Percentiles rank a stretch among this genome's conserved stretches.
phyloP scores from a whole-genome alignment of 257 asterid genomes.

The Thymus quinquecostatus region DNA sequence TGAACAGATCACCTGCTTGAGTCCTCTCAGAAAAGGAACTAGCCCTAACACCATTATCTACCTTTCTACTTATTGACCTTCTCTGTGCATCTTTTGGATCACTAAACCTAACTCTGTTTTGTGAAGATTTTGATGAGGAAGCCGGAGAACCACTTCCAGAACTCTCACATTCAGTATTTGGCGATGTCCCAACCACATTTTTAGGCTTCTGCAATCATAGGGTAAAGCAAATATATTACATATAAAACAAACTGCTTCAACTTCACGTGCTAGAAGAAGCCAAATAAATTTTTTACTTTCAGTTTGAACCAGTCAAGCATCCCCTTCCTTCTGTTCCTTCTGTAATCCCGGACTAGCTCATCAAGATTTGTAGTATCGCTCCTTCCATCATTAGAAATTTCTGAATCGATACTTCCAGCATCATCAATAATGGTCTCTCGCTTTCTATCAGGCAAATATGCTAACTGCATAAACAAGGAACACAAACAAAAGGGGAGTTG shows the following conservation, averaged over 20 bases:
- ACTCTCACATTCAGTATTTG: constrained; percentile 62
- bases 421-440: constrained; percentile 63
- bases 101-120: constrained; percentile 48
- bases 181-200: constrained; percentile 41
- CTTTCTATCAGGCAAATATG: constrained; percentile 84
- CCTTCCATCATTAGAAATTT: constrained; percentile 56
- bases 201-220: constrained; percentile 68
- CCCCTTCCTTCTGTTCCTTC: constrained; percentile 65
- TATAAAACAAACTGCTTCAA: constrained; percentile 14
- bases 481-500: constrained; percentile 20
- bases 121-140: constrained; percentile 63
- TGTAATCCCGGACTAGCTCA: constrained; percentile 64
- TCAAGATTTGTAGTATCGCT: constrained; percentile 56
- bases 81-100: constrained; percentile 61
- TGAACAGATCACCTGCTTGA: constrained; percentile 84
- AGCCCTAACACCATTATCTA: constrained; percentile 42
- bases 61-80: constrained; percentile 63
- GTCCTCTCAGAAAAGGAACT: constrained; percentile 61
- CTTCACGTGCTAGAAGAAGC: constrained; percentile 23
- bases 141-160: constrained; percentile 69
- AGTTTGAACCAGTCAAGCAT: constrained; percentile 87
- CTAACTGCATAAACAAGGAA: constrained; percentile 63
- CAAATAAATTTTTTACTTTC: constrained; percentile 46
- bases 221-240: background rate
- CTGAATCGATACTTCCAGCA: constrained; percentile 64